Base-by-base conservation (phyloP, 495 filamentous ascomycete genomes). In the Letharia columbiana region DNA sequence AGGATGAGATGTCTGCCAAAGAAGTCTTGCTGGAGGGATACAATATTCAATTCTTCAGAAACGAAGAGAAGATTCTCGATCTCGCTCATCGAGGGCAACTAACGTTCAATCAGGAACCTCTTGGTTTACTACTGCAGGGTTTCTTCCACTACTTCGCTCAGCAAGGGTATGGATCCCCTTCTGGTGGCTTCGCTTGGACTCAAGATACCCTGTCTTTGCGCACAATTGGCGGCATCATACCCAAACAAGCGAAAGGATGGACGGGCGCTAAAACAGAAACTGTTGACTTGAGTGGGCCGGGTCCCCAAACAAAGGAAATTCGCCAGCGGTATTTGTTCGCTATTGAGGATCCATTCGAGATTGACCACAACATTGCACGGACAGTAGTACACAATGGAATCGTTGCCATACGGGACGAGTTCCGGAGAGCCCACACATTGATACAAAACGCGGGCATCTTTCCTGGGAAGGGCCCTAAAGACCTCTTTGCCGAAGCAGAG, bases 281-380 rank as follows among this genome's bases (percentile, higher is more conserved):
- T 17, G 66, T 75, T 9, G 72, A 76, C 33, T 23, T 71, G 17
- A 77, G 66, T 60, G 60, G 67, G 4, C 61, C 63, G n/a, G 72
- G 70, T 15, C 23, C 58, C 28, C 73, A 77, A 52, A 70, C 77
- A 20, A 87, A 86, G 68, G 87, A 89, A 70, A 77, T 91, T 20
- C 82, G 87, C 13, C 81, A 91, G 68, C 84, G 90, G n/a, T 94
- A 89, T 72, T 82, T 95, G 20, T 87, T 94, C 68, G 87, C 90
- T 45, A 91, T 95, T 66, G 91, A 95, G 71, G 91, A 95, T 72
- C 91, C 91, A 0, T 94, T 95, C 72, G 91, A 94, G 77, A 78
- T 82, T 5, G 84, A 87, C 57, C 90, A 94, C 74, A 94, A 95
- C 70, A 86, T 95, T 56, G 91, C 87, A 12, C 78, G 90, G 41